These are phyloP conservation scores for Leishmania major DNA, from an alignment of 208 protist genomes.

Conservation along the genomic window DNA sequence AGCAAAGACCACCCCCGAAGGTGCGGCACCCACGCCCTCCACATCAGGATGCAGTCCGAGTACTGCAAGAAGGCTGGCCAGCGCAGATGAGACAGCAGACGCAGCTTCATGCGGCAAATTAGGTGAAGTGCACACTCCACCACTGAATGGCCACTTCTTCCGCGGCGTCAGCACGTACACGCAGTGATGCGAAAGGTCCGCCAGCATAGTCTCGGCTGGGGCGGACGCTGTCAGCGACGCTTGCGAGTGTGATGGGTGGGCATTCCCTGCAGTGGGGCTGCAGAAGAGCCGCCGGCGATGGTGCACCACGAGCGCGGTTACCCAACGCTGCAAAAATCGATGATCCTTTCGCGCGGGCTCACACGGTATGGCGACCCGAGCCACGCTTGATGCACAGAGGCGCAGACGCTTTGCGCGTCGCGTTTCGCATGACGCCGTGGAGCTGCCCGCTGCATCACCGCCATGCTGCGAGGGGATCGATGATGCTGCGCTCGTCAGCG, in stretches of 20 bases:
- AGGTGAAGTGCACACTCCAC: neutral
- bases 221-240: neutral
- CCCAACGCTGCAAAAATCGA: constrained; percentile 72
- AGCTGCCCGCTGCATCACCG: neutral
- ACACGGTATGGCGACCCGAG: constrained; percentile 6
- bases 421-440: neutral
- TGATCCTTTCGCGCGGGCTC: constrained; percentile 50
- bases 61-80: neutral
- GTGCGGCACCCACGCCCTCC: neutral
- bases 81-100: neutral
- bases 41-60: constrained; percentile 7
- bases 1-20: neutral
- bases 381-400: neutral
- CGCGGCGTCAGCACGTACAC: constrained; percentile 37
- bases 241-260: neutral
- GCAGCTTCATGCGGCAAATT: neutral
- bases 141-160: neutral
- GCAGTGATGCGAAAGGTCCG: constrained; percentile 48
- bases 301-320: constrained; percentile 12
- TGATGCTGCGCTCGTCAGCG: neutral
- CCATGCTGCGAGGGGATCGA: neutral
- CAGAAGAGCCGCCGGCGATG: neutral
- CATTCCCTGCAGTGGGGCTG: neutral
- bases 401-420: neutral
- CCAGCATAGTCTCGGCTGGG: constrained; percentile 21